Evolutionary conservation across 768 basidiomycete species (phyloP).

Genomic region (Rhodotorula taiwanensis): DNA sequence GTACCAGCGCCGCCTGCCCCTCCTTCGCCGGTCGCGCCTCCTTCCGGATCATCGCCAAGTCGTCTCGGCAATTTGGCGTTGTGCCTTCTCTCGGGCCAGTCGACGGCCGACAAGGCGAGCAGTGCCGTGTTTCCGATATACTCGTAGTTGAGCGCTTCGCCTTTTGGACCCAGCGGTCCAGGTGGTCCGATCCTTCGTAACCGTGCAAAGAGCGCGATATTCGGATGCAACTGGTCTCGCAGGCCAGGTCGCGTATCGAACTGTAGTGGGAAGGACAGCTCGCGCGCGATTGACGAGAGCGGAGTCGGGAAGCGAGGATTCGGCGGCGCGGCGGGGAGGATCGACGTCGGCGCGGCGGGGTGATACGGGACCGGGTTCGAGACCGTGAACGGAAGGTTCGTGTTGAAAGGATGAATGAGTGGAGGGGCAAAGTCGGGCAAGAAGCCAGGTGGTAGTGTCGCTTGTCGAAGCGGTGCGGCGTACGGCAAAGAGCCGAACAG

Average conservation of each 20-base stretch:
- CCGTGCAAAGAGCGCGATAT: constrained; percentile 34
- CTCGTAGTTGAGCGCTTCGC: constrained; percentile 35
- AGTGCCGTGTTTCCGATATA: constrained; percentile 25
- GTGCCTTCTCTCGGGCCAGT: constrained; percentile 22
- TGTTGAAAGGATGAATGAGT: constrained; percentile 31
- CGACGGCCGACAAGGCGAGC: constrained; percentile 18
- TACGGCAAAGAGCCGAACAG: constrained; percentile 31
- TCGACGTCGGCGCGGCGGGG: not conserved
- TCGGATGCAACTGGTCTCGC: constrained; percentile 13
- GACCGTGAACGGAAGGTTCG: constrained; percentile 30
- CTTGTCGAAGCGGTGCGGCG: constrained; percentile 14
- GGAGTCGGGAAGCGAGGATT: constrained; percentile 19
- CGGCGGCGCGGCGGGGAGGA: constrained; percentile 17
- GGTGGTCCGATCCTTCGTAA: constrained; percentile 39
- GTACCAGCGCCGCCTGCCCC: not conserved
- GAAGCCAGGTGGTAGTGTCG: constrained; percentile 28
- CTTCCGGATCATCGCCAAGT: not conserved
- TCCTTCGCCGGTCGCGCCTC: not conserved
- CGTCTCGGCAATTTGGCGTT: constrained; percentile 14
- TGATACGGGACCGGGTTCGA: constrained; percentile 24
- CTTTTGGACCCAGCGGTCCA: constrained; percentile 36
- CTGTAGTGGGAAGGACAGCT: constrained; percentile 24
- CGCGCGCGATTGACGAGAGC: constrained; percentile 7
- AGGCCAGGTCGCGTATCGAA: constrained; percentile 15
- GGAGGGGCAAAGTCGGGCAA: constrained; percentile 13